phyloP scores from a whole-genome alignment of 768 basidiomycete genomes.

The Tricholoma furcatifolium region DNA sequence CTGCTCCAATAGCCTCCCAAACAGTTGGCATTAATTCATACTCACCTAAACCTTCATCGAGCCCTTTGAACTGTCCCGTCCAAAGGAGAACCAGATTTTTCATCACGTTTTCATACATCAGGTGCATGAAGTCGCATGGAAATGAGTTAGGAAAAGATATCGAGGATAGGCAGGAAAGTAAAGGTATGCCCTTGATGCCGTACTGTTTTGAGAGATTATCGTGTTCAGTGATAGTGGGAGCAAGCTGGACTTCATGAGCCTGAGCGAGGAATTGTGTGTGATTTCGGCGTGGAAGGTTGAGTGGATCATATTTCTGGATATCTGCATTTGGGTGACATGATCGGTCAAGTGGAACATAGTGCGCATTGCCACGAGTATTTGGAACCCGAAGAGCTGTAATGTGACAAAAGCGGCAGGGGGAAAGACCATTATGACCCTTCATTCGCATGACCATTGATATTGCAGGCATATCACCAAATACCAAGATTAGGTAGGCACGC shows the following conservation, averaged over 20 bases:
- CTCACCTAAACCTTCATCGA: conserved; percentile 25
- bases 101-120: conserved; percentile 38
- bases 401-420: conserved; percentile 32
- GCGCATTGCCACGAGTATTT: conserved; percentile 5
- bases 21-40: conserved; percentile 22
- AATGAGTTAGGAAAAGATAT: conserved; percentile 34
- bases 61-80: conserved; percentile 37
- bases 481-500: conserved; percentile 18
- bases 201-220: conserved; percentile 17
- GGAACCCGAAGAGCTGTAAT: conserved; percentile 25
- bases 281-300: conserved; percentile 16
- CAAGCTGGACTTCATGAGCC: conserved; percentile 16
- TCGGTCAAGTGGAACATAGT: conserved; percentile 21
- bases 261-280: conserved; percentile 15
- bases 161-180: conserved; percentile 28
- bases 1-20: conserved; percentile 36
- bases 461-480: conserved; percentile 24
- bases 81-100: conserved; percentile 36
- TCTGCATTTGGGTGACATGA: conserved; percentile 1
- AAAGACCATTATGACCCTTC: conserved; percentile 37
- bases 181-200: conserved; percentile 35
- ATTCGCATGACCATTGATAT: conserved; percentile 25
- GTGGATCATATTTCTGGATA: conserved; percentile 10
- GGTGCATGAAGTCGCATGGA: conserved; percentile 50
- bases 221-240: conserved; percentile 14